phyloP scores from a whole-genome alignment of 306 rosid genomes.

The Lathyrus sativus region DNA sequence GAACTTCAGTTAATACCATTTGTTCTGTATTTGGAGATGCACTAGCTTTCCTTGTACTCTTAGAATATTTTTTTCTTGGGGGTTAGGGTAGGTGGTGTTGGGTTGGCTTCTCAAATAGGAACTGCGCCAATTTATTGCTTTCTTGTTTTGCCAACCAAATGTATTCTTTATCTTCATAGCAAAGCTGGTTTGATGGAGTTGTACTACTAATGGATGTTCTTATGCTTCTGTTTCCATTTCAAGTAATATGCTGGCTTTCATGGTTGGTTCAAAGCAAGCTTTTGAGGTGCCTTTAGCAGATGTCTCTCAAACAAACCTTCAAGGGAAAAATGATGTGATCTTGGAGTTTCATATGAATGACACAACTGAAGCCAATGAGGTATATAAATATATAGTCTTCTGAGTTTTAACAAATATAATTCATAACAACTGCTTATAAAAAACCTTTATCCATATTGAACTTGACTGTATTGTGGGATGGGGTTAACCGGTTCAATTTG shows the following conservation, averaged over 20 bases:
- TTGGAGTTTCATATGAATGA: conserved; percentile 98
- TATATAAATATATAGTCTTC: conserved; percentile 35
- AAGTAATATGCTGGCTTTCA: conserved; percentile 88
- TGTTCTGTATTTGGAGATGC: conserved; percentile 19
- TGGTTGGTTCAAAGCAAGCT: conserved; percentile 95
- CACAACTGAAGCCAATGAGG: conserved; percentile 98
- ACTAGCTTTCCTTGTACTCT: conserved; percentile 15
- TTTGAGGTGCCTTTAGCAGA: conserved; percentile 97
- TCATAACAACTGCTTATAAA: conserved; percentile 13
- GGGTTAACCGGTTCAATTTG: not conserved
- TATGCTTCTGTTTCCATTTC: conserved; percentile 39
- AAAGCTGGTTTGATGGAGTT: conserved; percentile 6
- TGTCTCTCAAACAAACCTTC: conserved; percentile 90
- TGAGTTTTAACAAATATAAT: not conserved
- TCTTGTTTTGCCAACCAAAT: conserved; percentile 23
- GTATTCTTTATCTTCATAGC: conserved; percentile 2
- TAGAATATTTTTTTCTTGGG: not conserved
- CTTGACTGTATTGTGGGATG: conserved; percentile 11
- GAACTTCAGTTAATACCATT: conserved; percentile 6
- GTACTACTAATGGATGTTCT: conserved; percentile 20
- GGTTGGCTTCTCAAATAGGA: conserved; percentile 8
- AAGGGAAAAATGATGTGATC: conserved; percentile 92
- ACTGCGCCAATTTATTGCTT: conserved; percentile 20
- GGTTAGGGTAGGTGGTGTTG: not conserved
- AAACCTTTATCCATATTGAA: conserved; percentile 26